Conservation (phyloP, 2,329 filamentous ascomycete species). For the Chalaropsis ovoidea region DNA sequence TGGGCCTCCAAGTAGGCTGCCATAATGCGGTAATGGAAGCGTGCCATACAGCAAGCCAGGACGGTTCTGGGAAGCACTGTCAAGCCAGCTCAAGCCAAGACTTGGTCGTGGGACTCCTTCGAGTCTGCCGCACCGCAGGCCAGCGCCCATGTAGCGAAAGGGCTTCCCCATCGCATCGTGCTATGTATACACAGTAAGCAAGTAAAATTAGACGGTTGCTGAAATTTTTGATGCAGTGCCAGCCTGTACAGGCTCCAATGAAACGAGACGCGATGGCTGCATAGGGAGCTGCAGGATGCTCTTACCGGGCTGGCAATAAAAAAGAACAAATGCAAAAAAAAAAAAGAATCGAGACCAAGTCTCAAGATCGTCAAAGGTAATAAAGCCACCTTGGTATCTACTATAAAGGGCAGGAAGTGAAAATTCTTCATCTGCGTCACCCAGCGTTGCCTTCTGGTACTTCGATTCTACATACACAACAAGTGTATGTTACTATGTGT, state of each 20-base stretch:
- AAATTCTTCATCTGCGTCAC: constrained; percentile 9
- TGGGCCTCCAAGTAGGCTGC: background rate
- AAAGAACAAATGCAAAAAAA: background rate
- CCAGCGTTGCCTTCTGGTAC: background rate
- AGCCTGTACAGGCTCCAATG: constrained; percentile 2
- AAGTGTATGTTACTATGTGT: too few relatives aligned
- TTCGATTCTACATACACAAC: too few relatives aligned
- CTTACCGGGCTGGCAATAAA: background rate
- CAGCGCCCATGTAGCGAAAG: background rate
- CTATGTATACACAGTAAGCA: background rate
- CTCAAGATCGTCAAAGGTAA: background rate
- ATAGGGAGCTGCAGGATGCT: constrained; percentile 8
- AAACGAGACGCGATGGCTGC: constrained; percentile 3
- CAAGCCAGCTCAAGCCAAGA: background rate
- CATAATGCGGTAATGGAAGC: background rate
- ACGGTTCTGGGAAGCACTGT: background rate
- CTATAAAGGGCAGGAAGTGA: background rate
- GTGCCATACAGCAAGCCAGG: background rate
- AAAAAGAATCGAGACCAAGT: background rate
- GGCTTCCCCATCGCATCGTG: background rate
- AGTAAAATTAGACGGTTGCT: background rate
- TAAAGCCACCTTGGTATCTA: constrained; percentile 12
- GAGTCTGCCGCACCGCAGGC: background rate
- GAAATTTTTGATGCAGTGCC: constrained; percentile 9
- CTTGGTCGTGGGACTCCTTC: background rate